Base-by-base conservation (phyloP, 495 filamentous ascomycete species). In the Astrothelium subdiscretum region DNA sequence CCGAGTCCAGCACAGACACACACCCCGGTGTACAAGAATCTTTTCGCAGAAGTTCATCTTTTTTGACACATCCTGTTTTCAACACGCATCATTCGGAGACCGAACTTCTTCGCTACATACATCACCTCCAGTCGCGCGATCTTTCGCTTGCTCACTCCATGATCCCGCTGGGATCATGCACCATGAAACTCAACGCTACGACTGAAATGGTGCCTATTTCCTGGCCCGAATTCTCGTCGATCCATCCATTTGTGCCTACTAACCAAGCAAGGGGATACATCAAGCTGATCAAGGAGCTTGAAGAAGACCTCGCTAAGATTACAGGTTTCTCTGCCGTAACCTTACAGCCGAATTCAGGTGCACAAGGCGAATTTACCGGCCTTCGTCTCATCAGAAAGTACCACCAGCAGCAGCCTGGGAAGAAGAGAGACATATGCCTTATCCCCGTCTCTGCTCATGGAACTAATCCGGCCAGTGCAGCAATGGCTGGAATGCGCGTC, bases 81-180 rank as follows among this genome's bases (percentile, higher is more conserved):
- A 98, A 97, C 77, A 87, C 86, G 24, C 86, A 98, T 74, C 94
- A 96, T 76, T 97, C 95, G 0, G 94, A 98, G 75, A 97, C 94
- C 2, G 90, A 97, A 73, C 82, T 98, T 71, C 81, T 97, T 42
- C 87, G 94, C 42, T 98, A 98, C 77, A 96, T 97, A 61, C 83
- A 90, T 66, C 90, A 96, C 73, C 81, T 98, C 10, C 89, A 96
- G 74, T 96, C 91, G 44, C 96, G 96, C 74, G 94, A 98, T 72
- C 78, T 98, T 4, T 97, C 95, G 20, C 79, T 97, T 42, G 88
- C 88, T 6, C 95, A 97, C 77, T 97, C 95, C 12, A 98, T 98
- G 94, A 98, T 98, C 65, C 92, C 94, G 6, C 83, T 98, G n/a
- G 94, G 94, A 31, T 97, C 95, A 20, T 98, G 94, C 79, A 98